Conservation (phyloP, 2,329 filamentous ascomycete genomes). For the Alternaria ethzedia region DNA sequence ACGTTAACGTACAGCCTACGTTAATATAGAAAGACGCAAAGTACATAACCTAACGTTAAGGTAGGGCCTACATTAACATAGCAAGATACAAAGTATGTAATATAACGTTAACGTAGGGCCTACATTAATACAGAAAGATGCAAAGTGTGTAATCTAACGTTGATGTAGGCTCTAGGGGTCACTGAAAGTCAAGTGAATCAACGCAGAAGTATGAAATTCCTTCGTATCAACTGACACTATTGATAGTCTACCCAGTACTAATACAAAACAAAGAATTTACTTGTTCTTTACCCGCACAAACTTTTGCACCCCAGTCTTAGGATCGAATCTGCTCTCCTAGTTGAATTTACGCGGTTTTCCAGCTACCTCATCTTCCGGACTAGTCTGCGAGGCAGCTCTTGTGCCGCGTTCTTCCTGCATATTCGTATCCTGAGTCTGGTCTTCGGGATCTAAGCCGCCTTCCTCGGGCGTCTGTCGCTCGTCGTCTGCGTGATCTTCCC, state of each 20-base stretch:
- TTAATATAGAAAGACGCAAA: neutral
- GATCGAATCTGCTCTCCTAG: neutral
- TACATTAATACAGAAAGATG: no score
- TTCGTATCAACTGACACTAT: neutral
- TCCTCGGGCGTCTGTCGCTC: slow-evolving; percentile 26
- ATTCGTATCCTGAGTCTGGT: neutral
- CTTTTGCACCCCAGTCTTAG: neutral
- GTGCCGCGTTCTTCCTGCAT: neutral
- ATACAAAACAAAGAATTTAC: neutral
- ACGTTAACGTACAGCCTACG: no score
- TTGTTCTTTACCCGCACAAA: neutral
- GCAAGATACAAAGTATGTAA: no score
- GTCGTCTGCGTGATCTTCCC: slow-evolving; percentile 28
- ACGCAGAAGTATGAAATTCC: neutral
- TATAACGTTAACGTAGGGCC: no score
- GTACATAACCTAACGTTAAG: neutral
- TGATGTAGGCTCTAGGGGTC: neutral
- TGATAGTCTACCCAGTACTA: neutral
- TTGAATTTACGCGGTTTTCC: neutral
- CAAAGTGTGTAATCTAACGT: neutral
- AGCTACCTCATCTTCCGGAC: slow-evolving; percentile 4
- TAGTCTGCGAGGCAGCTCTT: neutral
- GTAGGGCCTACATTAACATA: neutral
- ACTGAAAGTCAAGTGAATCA: neutral
- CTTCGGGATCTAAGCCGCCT: neutral